phyloP scores from a whole-genome alignment of 192 early-diverging fungal species.

The Umbelopsis isabellina region DNA sequence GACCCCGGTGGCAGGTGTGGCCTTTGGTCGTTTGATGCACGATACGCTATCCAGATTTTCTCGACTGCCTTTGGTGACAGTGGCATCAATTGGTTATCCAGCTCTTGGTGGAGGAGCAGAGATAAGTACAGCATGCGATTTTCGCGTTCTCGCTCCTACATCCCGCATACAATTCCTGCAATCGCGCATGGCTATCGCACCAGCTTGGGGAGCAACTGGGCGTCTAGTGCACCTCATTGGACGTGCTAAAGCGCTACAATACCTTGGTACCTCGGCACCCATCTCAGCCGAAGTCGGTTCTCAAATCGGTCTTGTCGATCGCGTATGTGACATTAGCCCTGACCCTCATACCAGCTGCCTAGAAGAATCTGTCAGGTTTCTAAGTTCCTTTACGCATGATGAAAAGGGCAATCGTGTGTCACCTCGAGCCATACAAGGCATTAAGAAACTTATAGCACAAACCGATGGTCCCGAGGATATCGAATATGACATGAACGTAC shows the following conservation, averaged over 20 bases:
- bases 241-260: conserved; percentile 45
- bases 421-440: conserved; percentile 49
- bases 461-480: conserved; percentile 35
- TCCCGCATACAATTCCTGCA: conserved; percentile 65
- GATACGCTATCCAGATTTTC: conserved; percentile 55
- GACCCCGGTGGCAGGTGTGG: conserved; percentile 37
- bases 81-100: conserved; percentile 63
- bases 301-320: conserved; percentile 47
- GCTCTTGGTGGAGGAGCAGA: conserved; percentile 74
- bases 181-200: conserved; percentile 59
- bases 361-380: conserved; percentile 34
- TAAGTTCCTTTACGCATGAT: conserved; percentile 41
- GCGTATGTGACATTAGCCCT: conserved; percentile 25
- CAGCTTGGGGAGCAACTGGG: conserved; percentile 67
- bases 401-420: conserved; percentile 35
- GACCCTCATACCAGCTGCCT: conserved; percentile 15
- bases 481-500: conserved; percentile 27
- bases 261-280: conserved; percentile 49
- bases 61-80: conserved; percentile 58
- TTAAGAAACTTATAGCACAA: conserved; percentile 51
- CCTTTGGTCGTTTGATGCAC: conserved; percentile 65
- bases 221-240: conserved; percentile 51
- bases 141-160: conserved; percentile 46
- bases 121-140: conserved; percentile 61
- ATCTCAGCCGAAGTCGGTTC: conserved; percentile 40